These are phyloP conservation scores for Thalassia testudinum DNA, from an alignment of 116 monocot genomes.

Conservation along the genomic window DNA sequence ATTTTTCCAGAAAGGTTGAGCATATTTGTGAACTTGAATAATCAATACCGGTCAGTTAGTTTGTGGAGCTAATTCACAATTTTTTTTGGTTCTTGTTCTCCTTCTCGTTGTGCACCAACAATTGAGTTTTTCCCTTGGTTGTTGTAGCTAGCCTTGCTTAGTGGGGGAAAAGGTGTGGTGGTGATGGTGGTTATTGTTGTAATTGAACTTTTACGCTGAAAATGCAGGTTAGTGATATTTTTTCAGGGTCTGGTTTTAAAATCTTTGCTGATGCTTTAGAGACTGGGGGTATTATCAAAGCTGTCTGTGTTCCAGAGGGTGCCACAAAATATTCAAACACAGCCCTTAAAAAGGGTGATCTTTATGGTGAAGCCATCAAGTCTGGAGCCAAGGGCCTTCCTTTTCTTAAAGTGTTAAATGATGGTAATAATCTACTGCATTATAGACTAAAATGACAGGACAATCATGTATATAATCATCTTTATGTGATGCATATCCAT, in stretches of 20 bases:
- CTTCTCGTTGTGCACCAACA: no score
- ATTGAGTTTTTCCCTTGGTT: no score
- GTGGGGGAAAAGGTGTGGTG: no score
- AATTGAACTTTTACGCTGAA: constrained; percentile 1
- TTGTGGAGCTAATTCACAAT: no score
- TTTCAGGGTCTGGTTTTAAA: constrained; percentile 56
- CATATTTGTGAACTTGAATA: no score
- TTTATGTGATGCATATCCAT: no score
- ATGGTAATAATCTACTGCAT: constrained; percentile 37
- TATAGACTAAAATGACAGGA: not conserved
- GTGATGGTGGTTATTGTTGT: no score
- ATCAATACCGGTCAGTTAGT: no score
- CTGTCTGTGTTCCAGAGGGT: constrained; percentile 69
- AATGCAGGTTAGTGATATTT: constrained; percentile 63
- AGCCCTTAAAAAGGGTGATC: constrained; percentile 78
- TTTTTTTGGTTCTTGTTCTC: no score
- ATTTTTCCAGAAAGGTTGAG: no score
- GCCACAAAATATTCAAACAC: constrained; percentile 86
- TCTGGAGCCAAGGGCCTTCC: constrained; percentile 96
- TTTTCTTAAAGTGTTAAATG: constrained; percentile 79
- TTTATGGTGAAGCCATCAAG: constrained; percentile 77
- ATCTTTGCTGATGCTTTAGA: constrained; percentile 70
- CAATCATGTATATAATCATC: no score
- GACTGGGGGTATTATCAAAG: constrained; percentile 70
- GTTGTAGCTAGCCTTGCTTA: no score